phyloP scores from a whole-genome alignment of 2,329 filamentous ascomycete genomes.

The Venturia aucupariae region DNA sequence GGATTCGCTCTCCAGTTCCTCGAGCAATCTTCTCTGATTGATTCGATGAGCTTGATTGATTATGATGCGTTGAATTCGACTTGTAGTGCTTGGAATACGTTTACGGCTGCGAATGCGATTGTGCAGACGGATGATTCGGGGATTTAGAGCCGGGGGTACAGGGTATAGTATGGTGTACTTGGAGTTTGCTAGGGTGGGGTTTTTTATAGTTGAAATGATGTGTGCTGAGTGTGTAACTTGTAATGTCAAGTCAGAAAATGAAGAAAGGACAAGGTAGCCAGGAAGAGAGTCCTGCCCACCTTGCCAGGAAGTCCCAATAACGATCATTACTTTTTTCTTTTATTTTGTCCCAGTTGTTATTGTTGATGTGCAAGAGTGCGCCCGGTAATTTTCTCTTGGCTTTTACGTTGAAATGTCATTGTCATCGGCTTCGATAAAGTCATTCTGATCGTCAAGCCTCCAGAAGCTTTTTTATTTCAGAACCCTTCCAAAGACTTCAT shows the following conservation, averaged over 20 bases:
- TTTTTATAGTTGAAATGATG: too few relatives aligned
- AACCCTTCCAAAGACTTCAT: too few relatives aligned
- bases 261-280: neutral
- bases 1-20: conserved; percentile 16
- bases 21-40: conserved; percentile 1
- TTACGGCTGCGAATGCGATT: neutral
- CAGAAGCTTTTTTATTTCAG: too few relatives aligned
- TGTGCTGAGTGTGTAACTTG: neutral
- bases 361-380: too few relatives aligned
- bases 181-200: too few relatives aligned
- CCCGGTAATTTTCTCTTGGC: too few relatives aligned
- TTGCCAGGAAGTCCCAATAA: neutral
- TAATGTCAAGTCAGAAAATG: neutral
- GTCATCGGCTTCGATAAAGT: too few relatives aligned
- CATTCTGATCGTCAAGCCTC: too few relatives aligned
- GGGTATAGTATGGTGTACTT: neutral
- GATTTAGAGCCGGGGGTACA: neutral
- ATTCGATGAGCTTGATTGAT: conserved; percentile 8
- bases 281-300: neutral
- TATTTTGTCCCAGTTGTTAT: too few relatives aligned
- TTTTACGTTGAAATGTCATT: too few relatives aligned
- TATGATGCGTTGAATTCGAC: neutral
- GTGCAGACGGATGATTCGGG: conserved; percentile 19
- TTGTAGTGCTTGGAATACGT: conserved; percentile 13
- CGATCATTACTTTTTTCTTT: neutral